These are phyloP conservation scores for Syncephalastrum sp. DNA, from an alignment of 371 early-diverging fungal species.

Conservation along the genomic window DNA sequence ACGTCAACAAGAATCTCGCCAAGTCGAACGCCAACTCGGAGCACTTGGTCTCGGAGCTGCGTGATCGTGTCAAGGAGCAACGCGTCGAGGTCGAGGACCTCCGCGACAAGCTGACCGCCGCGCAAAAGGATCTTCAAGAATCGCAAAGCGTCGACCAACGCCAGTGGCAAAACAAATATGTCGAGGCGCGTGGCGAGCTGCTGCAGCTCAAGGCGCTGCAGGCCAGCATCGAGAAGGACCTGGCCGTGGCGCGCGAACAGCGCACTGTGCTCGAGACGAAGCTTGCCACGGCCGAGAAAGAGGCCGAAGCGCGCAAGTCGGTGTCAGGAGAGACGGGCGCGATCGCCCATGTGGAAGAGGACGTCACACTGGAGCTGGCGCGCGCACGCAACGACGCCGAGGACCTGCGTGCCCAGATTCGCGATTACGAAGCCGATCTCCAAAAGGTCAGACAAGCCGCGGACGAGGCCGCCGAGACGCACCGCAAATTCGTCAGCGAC, in stretches of 20 bases:
- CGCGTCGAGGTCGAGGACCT: constrained; percentile 9
- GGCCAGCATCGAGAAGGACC: constrained; percentile 16
- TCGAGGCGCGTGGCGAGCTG: constrained; percentile 11
- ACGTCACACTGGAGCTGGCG: constrained; percentile 3
- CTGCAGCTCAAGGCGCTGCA: constrained; percentile 8
- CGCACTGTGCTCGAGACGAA: constrained; percentile 11
- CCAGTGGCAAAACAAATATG: constrained; percentile 18
- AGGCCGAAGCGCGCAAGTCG: neutral
- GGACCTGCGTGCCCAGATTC: constrained; percentile 2
- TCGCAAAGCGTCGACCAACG: constrained; percentile 10
- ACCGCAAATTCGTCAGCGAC: neutral
- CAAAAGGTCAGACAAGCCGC: neutral
- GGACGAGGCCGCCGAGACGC: neutral
- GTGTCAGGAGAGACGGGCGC: too few relatives aligned
- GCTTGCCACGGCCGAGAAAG: neutral
- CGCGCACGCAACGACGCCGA: neutral
- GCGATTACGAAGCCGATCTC: constrained; percentile 3
- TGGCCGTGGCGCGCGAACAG: constrained; percentile 16
- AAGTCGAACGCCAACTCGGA: constrained; percentile 1
- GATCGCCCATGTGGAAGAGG: constrained; percentile 6
- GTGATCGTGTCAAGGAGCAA: constrained; percentile 5
- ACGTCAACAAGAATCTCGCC: constrained; percentile 7
- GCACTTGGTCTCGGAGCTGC: constrained; percentile 8
- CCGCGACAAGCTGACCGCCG: constrained; percentile 9
- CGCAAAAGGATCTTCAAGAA: constrained; percentile 12